Evolutionary conservation across 2,329 filamentous ascomycete genomes (phyloP).

Genomic region (Cladosporium sp.): DNA sequence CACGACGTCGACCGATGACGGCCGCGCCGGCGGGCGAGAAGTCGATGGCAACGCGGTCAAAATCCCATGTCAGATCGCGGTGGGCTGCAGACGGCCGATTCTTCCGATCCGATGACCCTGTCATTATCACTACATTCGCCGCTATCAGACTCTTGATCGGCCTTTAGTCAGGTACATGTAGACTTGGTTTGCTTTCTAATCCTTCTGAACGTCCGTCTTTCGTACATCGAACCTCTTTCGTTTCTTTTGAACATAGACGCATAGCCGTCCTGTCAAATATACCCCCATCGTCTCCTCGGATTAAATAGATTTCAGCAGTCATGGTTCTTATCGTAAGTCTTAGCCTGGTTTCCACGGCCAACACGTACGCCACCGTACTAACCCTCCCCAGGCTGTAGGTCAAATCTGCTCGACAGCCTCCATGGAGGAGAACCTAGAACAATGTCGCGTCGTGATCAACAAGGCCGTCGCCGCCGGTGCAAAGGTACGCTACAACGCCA

Average conservation of each 20-base stretch:
- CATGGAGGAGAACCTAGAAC: conserved; percentile 70
- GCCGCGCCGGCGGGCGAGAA: too few species aligned
- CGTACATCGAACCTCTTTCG: background rate
- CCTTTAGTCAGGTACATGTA: too few species aligned
- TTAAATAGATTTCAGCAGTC: background rate
- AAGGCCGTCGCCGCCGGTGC: conserved; percentile 72
- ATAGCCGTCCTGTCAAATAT: background rate
- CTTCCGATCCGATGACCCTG: too few species aligned
- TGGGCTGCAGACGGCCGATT: too few species aligned
- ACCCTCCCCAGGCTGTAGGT: conserved; percentile 62
- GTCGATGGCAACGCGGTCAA: too few species aligned
- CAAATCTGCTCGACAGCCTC: conserved; percentile 82
- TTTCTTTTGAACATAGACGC: background rate
- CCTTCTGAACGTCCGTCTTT: background rate
- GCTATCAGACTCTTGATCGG: too few species aligned
- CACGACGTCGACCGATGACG: too few species aligned
- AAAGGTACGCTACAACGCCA: conserved; percentile 49
- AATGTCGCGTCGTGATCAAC: conserved; percentile 65
- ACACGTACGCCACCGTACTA: background rate
- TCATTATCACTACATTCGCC: too few species aligned
- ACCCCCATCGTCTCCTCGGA: background rate
- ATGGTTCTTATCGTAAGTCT: conserved; percentile 8
- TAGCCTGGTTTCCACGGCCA: background rate
- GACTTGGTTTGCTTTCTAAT: too few species aligned
- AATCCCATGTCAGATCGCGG: too few species aligned